Conservation (phyloP, 2,329 filamentous ascomycete species). For the Chalaropsis thielavioides region DNA sequence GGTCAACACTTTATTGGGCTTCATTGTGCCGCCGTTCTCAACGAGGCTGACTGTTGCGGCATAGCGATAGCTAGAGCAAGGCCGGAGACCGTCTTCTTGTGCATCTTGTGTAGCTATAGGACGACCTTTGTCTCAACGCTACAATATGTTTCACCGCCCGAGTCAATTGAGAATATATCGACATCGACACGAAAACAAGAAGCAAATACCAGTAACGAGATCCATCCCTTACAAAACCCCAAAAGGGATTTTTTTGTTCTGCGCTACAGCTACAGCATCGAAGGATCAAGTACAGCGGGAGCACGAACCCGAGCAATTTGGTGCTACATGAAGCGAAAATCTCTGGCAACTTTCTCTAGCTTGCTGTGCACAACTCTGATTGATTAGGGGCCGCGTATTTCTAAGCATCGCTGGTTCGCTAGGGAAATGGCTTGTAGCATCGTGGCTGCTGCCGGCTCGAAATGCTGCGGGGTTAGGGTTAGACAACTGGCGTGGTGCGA, state of each 20-base stretch:
- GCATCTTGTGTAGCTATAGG: too few species aligned
- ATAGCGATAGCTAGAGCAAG: too few species aligned
- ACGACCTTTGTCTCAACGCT: too few species aligned
- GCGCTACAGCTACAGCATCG: background rate
- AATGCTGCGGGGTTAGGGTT: background rate
- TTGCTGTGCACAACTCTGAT: background rate
- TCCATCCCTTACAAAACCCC: background rate
- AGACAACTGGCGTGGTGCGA: background rate
- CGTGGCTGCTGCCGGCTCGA: background rate
- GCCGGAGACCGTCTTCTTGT: too few species aligned
- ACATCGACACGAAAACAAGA: background rate
- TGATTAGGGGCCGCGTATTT: background rate
- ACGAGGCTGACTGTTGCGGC: background rate
- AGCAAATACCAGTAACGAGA: background rate
- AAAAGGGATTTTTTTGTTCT: background rate
- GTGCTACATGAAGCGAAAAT: background rate
- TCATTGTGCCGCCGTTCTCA: background rate
- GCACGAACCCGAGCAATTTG: conserved; percentile 3
- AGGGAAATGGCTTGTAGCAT: background rate
- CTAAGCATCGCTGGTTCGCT: background rate
- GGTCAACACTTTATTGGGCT: background rate
- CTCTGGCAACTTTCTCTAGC: background rate
- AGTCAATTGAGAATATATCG: background rate
- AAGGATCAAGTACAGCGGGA: conserved; percentile 1
- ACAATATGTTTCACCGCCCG: too few species aligned